phyloP scores from a whole-genome alignment of 306 rosid genomes.

The Begonia masoniana region DNA sequence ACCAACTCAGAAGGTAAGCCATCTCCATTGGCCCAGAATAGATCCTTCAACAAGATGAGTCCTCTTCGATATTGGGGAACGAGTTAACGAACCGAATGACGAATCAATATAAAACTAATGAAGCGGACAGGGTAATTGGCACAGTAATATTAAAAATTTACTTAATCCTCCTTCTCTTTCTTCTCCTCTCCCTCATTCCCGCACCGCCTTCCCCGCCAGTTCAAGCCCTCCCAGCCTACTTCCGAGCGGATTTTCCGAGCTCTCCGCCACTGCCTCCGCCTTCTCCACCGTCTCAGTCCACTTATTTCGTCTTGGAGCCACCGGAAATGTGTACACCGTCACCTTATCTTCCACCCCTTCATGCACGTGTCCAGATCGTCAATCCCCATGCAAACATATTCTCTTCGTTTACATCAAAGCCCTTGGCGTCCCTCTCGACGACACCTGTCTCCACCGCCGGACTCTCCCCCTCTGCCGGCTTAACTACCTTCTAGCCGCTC shows the following conservation, averaged over 20 bases:
- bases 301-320: slow-evolving; percentile 62
- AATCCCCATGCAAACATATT: slow-evolving; percentile 79
- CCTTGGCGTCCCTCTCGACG: slow-evolving; percentile 41
- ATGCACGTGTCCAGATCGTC: slow-evolving; percentile 80
- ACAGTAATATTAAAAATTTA: too few species aligned
- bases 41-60: slow-evolving; percentile 66
- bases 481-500: slow-evolving; percentile 23
- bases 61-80: slow-evolving; percentile 76
- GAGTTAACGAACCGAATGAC: too few species aligned
- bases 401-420: slow-evolving; percentile 58
- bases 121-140: too few species aligned
- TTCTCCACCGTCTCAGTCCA: slow-evolving; percentile 63
- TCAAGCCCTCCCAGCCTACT: slow-evolving; percentile 34
- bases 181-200: slow-evolving; percentile 30
- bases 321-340: slow-evolving; percentile 73
- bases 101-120: too few species aligned
- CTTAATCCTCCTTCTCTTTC: too few species aligned
- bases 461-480: slow-evolving; percentile 48
- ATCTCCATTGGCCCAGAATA: slow-evolving; percentile 92
- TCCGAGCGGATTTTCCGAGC: slow-evolving; percentile 63
- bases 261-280: slow-evolving; percentile 54
- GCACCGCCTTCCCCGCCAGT: slow-evolving; percentile 15
- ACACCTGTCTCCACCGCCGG: slow-evolving; percentile 41
- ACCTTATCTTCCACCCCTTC: slow-evolving; percentile 32
- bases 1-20: slow-evolving; percentile 84